phyloP scores from a whole-genome alignment of 164 flowering plant species.

The Amborella trichopoda region DNA sequence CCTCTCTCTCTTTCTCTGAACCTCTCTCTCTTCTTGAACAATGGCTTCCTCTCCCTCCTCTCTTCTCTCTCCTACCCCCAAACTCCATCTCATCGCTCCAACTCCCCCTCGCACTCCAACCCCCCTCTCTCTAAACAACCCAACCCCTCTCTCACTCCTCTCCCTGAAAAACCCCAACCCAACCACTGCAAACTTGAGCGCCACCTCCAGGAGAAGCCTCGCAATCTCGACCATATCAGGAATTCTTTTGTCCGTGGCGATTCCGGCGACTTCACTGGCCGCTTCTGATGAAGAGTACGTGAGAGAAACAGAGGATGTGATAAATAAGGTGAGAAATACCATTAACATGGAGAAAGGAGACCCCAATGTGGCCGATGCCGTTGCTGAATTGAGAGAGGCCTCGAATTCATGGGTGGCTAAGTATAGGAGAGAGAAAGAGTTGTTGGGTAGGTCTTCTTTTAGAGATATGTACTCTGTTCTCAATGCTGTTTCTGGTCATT shows the following conservation, averaged over 20 bases:
- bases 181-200: slow-evolving; percentile 3
- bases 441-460: slow-evolving; percentile 67
- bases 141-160: slow-evolving; percentile 2
- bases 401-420: slow-evolving; percentile 97
- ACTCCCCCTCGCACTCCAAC: slow-evolving; percentile 19
- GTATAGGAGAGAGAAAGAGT: slow-evolving; percentile 76
- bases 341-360: slow-evolving; percentile 56
- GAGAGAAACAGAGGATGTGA: slow-evolving; percentile 68
- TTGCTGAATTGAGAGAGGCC: slow-evolving; percentile 59
- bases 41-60: slow-evolving; percentile 7
- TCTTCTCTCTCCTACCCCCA: slow-evolving; percentile 51
- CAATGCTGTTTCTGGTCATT: slow-evolving; percentile 92
- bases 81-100: slow-evolving; percentile 18
- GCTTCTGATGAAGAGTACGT: slow-evolving; percentile 68
- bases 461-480: slow-evolving; percentile 90
- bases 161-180: slow-evolving; percentile 7
- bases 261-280: slow-evolving; percentile 23
- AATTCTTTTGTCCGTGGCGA: slow-evolving; percentile 4
- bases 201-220: slow-evolving; percentile 22
- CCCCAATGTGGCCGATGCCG: slow-evolving; percentile 62
- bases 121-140: not conserved
- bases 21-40: slow-evolving; percentile 2
- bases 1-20: not conserved
- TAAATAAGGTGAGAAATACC: slow-evolving; percentile 60
- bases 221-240: slow-evolving; percentile 17